Percentiles rank a stretch among this genome's conserved stretches.
Conservation (phyloP, 2,329 filamentous ascomycete species). For the Cladosporium phlei region DNA sequence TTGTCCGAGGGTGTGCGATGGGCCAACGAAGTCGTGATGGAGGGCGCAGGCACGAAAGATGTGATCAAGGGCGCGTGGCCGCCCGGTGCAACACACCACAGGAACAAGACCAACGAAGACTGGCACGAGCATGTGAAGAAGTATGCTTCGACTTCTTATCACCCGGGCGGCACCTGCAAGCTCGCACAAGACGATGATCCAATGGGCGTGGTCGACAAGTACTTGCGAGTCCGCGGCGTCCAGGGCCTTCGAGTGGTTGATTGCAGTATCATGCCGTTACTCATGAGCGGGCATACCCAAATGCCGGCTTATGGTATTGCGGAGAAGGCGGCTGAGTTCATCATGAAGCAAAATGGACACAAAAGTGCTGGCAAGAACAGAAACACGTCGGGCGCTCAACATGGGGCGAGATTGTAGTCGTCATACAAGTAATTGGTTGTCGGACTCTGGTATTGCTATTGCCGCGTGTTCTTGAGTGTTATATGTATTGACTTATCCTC, state of each 20-base stretch:
- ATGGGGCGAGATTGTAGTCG: constrained; percentile 1
- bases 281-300: constrained; percentile 51
- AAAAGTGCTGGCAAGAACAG: neutral
- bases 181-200: constrained; percentile 49
- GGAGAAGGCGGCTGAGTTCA: constrained; percentile 50
- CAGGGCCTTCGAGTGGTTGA: constrained; percentile 52
- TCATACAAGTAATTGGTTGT: no score
- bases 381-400: neutral
- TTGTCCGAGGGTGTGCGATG: constrained; percentile 55
- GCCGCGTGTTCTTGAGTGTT: no score
- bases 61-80: constrained; percentile 60
- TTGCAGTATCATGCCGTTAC: constrained; percentile 48
- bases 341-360: constrained; percentile 36
- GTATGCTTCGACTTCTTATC: constrained; percentile 48
- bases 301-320: constrained; percentile 57
- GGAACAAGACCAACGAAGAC: constrained; percentile 50
- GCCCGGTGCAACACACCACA: constrained; percentile 46
- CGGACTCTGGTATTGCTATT: no score
- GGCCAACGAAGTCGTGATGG: constrained; percentile 57
- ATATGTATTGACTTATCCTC: no score
- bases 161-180: constrained; percentile 54
- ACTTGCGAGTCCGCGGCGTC: constrained; percentile 51
- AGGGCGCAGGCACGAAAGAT: constrained; percentile 54
- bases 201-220: constrained; percentile 50
- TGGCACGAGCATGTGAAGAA: constrained; percentile 56